Evolutionary conservation across 768 basidiomycete species (phyloP).

Genomic region (Lactarius hatsudake): DNA sequence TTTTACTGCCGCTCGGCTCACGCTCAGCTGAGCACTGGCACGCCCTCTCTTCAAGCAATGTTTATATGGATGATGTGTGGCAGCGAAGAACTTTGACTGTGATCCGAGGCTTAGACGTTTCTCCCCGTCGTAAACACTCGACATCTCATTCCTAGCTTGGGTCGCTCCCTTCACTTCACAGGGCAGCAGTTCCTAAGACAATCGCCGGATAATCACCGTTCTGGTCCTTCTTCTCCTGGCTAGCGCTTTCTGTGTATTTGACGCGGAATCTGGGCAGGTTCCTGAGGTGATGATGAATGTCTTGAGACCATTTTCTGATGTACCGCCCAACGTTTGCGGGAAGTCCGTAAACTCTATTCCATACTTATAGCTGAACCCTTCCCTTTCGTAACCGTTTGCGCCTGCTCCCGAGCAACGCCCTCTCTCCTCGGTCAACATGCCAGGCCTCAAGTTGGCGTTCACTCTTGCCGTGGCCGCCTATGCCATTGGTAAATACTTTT

Average conservation of each 20-base stretch:
- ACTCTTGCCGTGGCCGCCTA: not conserved
- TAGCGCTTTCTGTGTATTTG: not conserved
- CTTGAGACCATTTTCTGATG: not conserved
- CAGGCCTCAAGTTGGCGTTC: not conserved
- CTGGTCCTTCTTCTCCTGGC: not conserved
- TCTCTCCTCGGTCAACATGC: conserved; percentile 2
- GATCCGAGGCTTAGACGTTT: not conserved
- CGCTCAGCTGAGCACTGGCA: not conserved
- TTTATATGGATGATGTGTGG: not conserved
- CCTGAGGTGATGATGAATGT: not conserved
- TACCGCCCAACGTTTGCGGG: not conserved
- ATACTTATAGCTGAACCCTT: not conserved
- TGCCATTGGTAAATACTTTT: not conserved
- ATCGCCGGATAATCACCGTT: not conserved
- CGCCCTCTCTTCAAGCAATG: not conserved
- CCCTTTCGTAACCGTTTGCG: not conserved
- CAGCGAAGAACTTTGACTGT: not conserved
- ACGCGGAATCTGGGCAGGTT: not conserved
- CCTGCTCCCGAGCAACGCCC: not conserved
- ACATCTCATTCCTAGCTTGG: not conserved
- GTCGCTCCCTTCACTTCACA: too few species aligned
- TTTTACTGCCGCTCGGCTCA: too few species aligned
- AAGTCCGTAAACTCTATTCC: not conserved
- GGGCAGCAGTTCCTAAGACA: too few species aligned
- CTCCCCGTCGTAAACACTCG: not conserved